These are phyloP conservation scores for Pseudogymnoascus sp. DNA, from an alignment of 2,329 filamentous ascomycete species.

Conservation along the genomic window DNA sequence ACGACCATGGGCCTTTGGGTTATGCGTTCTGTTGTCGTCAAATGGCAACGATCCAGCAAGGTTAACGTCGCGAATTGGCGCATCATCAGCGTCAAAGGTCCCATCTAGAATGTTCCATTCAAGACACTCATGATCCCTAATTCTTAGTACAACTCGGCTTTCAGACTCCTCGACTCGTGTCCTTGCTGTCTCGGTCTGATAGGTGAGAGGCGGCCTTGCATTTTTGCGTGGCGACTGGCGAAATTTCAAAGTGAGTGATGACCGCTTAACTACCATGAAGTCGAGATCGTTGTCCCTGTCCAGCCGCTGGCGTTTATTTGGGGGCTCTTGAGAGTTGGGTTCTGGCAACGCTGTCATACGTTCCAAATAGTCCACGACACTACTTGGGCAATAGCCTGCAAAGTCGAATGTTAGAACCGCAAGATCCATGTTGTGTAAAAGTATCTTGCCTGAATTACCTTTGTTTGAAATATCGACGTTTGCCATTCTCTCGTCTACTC, in stretches of 20 bases:
- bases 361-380: slow-evolving; percentile 10
- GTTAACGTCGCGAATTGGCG: slow-evolving; percentile 18
- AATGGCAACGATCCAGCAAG: slow-evolving; percentile 18
- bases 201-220: slow-evolving; percentile 15
- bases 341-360: slow-evolving; percentile 20
- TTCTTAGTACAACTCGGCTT: neutral
- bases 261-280: slow-evolving; percentile 22
- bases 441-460: neutral
- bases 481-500: neutral
- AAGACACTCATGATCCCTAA: neutral
- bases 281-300: slow-evolving; percentile 9
- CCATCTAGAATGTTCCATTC: slow-evolving; percentile 14
- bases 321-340: slow-evolving; percentile 4
- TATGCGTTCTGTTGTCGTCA: slow-evolving; percentile 18
- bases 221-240: slow-evolving; percentile 15
- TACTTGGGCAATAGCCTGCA: slow-evolving; percentile 17
- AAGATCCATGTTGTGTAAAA: slow-evolving; percentile 1
- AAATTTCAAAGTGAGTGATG: slow-evolving; percentile 16
- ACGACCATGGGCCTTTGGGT: slow-evolving; percentile 17
- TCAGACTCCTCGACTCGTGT: neutral
- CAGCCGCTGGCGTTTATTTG: neutral
- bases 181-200: slow-evolving; percentile 11
- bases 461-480: neutral
- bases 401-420: slow-evolving; percentile 16
- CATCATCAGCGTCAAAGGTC: slow-evolving; percentile 13